phyloP scores from a whole-genome alignment of 345 rosid genomes.

The Kernera saxatilis region DNA sequence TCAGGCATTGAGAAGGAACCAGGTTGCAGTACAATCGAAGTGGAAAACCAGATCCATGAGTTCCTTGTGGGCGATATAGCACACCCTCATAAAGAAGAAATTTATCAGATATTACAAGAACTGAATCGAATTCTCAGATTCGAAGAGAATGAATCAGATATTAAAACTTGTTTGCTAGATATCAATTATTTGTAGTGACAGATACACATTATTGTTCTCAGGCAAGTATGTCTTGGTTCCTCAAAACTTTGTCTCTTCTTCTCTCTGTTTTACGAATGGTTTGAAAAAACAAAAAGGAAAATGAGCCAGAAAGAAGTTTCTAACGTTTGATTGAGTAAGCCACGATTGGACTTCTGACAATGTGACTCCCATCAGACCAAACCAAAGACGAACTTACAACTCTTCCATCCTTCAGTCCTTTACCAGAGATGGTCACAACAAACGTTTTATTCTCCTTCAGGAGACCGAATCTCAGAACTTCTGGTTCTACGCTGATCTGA shows the following conservation, averaged over 20 bases:
- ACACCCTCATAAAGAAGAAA: constrained; percentile 47
- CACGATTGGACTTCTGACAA: constrained; percentile 38
- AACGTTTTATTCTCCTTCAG: constrained; percentile 26
- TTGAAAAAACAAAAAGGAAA: not conserved
- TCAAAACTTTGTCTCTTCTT: not conserved
- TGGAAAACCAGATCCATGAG: constrained; percentile 50
- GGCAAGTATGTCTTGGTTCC: not conserved
- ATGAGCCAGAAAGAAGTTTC: not conserved
- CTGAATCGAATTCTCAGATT: constrained; percentile 32
- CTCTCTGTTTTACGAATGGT: constrained; percentile 9
- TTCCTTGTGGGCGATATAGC: constrained; percentile 47
- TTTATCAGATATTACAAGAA: constrained; percentile 51
- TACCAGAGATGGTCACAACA: constrained; percentile 28
- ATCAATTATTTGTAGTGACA: constrained; percentile 38
- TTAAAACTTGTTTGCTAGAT: constrained; percentile 34
- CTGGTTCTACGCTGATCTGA: constrained; percentile 27
- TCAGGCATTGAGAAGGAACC: constrained; percentile 56
- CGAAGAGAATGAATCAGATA: constrained; percentile 37
- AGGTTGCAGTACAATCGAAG: constrained; percentile 61
- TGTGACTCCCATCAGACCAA: constrained; percentile 39
- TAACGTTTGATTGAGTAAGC: constrained; percentile 14
- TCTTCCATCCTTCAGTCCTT: not conserved
- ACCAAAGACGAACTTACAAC: constrained; percentile 28
- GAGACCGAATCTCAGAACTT: constrained; percentile 18
- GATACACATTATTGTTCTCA: not conserved